Conservation (phyloP, 1,284 basidiomycete species). For the Microstroma glucosiphilum region DNA sequence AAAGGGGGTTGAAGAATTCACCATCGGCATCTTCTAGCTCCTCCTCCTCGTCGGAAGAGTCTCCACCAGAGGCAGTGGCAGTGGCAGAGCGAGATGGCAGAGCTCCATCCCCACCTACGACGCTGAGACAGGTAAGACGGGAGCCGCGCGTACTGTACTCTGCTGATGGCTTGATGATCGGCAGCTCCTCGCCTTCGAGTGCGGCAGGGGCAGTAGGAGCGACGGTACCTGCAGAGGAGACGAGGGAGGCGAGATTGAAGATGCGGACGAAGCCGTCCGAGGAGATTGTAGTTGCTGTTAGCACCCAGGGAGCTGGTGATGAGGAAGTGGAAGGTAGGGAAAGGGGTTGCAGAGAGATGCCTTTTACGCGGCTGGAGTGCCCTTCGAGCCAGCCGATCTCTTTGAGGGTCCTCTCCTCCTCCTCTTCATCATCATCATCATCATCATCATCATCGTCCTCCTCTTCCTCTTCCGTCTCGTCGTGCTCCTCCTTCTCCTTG, state of each 20-base stretch:
- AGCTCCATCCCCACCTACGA: conserved; percentile 26
- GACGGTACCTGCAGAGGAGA: background rate
- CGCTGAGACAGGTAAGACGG: conserved; percentile 42
- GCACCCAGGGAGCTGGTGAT: conserved; percentile 12
- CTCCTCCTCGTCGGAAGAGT: conserved; percentile 6
- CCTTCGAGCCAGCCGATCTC: background rate
- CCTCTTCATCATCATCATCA: conserved; percentile 22
- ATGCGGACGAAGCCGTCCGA: conserved; percentile 46
- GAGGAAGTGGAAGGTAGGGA: conserved; percentile 11
- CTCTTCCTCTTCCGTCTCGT: conserved; percentile 19
- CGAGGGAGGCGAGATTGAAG: conserved; percentile 31
- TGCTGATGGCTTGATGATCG: conserved; percentile 21
- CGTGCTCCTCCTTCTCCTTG: conserved; percentile 11
- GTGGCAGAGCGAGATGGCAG: background rate
- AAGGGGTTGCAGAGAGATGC: conserved; percentile 24
- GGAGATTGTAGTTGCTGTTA: conserved; percentile 35
- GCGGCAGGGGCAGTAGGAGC: background rate
- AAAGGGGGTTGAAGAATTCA: background rate
- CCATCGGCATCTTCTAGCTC: conserved; percentile 13
- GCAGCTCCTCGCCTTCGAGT: background rate
- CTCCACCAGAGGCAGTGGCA: background rate
- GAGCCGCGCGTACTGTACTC: conserved; percentile 41
- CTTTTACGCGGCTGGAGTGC: conserved; percentile 14
- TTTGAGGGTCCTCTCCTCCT: conserved; percentile 10
- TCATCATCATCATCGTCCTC: conserved; percentile 19